Conservation (phyloP, 768 basidiomycete species). For the Rhizopogon rudus region DNA sequence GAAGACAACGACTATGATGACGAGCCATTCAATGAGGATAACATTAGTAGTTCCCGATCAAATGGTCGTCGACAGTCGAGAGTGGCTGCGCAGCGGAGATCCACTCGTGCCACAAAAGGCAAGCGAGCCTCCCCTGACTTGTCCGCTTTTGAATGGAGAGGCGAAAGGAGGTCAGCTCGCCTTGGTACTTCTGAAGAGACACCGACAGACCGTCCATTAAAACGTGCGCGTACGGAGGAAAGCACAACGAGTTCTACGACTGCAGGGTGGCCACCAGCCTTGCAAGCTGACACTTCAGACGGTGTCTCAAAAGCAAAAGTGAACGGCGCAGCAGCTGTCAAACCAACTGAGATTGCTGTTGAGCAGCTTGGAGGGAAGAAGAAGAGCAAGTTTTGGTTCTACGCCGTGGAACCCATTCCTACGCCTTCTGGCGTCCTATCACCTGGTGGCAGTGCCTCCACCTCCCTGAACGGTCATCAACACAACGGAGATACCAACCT, state of each 20-base stretch:
- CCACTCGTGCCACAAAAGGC: slow-evolving; percentile 44
- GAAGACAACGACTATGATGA: slow-evolving; percentile 68
- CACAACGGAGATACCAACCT: slow-evolving; percentile 4
- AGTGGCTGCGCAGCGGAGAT: slow-evolving; percentile 41
- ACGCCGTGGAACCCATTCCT: slow-evolving; percentile 72
- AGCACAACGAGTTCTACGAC: slow-evolving; percentile 54
- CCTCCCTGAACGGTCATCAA: slow-evolving; percentile 18
- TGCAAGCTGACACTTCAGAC: slow-evolving; percentile 17
- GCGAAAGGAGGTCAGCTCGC: slow-evolving; percentile 68
- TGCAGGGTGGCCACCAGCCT: slow-evolving; percentile 24
- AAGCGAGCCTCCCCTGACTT: slow-evolving; percentile 49
- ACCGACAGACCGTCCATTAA: slow-evolving; percentile 48
- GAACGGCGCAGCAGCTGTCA: slow-evolving; percentile 61
- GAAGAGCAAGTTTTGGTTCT: slow-evolving; percentile 85
- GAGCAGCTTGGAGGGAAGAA: slow-evolving; percentile 78
- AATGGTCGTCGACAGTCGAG: slow-evolving; percentile 37
- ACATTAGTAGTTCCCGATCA: slow-evolving; percentile 31
- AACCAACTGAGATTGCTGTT: slow-evolving; percentile 67
- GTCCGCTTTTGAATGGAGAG: slow-evolving; percentile 59
- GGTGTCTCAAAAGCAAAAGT: slow-evolving; percentile 43
- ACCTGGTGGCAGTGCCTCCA: slow-evolving; percentile 13
- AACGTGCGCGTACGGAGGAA: slow-evolving; percentile 77
- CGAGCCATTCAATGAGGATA: slow-evolving; percentile 41
- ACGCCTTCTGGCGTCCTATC: slow-evolving; percentile 20
- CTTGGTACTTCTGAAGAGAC: slow-evolving; percentile 52